These are phyloP conservation scores for Aureobasidium lini DNA, from an alignment of 2,329 filamentous ascomycete genomes.

Conservation along the genomic window DNA sequence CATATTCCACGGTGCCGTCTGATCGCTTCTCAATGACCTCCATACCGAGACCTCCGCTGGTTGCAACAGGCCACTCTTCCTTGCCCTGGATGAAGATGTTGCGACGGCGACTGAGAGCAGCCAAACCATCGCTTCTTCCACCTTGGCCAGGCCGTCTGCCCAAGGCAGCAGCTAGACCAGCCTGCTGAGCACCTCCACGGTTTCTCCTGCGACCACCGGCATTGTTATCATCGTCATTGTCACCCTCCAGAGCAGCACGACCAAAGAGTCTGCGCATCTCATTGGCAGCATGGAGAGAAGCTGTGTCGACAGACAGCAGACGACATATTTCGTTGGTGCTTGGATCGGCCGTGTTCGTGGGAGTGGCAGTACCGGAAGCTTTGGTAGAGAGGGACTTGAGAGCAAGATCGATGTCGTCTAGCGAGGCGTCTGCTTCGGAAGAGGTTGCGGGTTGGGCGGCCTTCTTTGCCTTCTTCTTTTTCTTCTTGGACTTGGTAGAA, in stretches of 20 bases:
- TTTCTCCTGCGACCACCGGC: conserved; percentile 47
- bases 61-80: conserved; percentile 74
- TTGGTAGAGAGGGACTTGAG: conserved; percentile 48
- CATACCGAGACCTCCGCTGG: conserved; percentile 80
- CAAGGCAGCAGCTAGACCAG: conserved; percentile 52
- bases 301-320: conserved; percentile 56
- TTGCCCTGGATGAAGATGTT: conserved; percentile 84
- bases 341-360: conserved; percentile 23
- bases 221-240: conserved; percentile 45
- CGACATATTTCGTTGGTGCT: conserved; percentile 43
- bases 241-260: conserved; percentile 52
- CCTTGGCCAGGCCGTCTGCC: conserved; percentile 41
- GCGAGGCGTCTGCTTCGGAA: conserved; percentile 22
- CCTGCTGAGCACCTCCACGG: conserved; percentile 44
- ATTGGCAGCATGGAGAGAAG: conserved; percentile 75
- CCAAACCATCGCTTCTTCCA: conserved; percentile 56
- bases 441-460: conserved; percentile 23
- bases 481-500: conserved; percentile 28
- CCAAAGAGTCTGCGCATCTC: conserved; percentile 81
- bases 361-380: conserved; percentile 21
- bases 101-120: conserved; percentile 62
- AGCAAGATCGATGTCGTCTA: conserved; percentile 62
- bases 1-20: conserved; percentile 63
- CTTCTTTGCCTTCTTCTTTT: conserved; percentile 55
- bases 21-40: conserved; percentile 50